phyloP scores from a whole-genome alignment of 345 rosid genomes.

The Barbarea vulgaris region DNA sequence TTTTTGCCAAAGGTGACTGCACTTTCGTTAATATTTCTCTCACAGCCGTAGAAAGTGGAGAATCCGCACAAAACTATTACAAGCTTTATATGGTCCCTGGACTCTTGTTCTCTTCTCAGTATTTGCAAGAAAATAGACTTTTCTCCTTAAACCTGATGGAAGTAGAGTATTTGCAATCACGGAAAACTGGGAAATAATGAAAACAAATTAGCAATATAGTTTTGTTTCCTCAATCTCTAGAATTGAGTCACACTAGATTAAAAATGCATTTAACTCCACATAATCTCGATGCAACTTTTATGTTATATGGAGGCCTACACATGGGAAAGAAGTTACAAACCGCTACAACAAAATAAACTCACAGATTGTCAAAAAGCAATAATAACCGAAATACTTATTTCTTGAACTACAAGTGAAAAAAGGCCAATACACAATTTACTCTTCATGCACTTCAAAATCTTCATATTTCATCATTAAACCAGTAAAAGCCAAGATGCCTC shows the following conservation, averaged over 20 bases:
- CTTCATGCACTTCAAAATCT: constrained; percentile 11
- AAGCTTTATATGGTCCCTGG: constrained; percentile 34
- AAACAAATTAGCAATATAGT: background rate
- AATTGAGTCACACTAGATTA: background rate
- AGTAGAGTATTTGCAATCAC: background rate
- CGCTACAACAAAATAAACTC: background rate
- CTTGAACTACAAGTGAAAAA: background rate
- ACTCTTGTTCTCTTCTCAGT: constrained; percentile 31
- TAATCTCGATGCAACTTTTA: background rate
- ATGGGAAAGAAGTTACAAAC: constrained; percentile 7
- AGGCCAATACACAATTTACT: constrained; percentile 14
- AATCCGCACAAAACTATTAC: constrained; percentile 24
- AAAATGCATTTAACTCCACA: background rate
- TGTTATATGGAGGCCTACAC: constrained; percentile 12
- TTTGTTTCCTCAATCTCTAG: background rate
- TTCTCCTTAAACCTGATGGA: background rate
- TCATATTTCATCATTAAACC: background rate
- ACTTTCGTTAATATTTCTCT: constrained; percentile 21
- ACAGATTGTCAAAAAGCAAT: background rate
- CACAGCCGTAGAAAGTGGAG: constrained; percentile 39
- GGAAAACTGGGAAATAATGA: background rate
- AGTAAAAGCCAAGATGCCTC: constrained; percentile 2
- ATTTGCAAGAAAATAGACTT: constrained; percentile 5
- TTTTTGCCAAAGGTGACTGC: constrained; percentile 33
- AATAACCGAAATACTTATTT: background rate